A percentile compares a stretch with the other conserved stretches of the same genome.
Evolutionary conservation across 2,329 filamentous ascomycete genomes (phyloP).

Genomic region (Pseudogymnoascus sp.): DNA sequence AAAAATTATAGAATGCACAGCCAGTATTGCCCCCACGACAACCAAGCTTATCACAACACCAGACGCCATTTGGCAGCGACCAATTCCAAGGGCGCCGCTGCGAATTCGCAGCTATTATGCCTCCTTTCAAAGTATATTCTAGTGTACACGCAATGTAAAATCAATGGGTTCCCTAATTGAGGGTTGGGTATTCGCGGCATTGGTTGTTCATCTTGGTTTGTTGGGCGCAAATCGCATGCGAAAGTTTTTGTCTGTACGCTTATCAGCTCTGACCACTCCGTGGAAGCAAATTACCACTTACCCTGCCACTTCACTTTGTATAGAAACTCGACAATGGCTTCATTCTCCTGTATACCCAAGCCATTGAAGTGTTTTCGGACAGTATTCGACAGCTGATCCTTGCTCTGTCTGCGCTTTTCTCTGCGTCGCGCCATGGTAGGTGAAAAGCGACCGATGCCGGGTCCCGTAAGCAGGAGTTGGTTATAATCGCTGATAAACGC

Average conservation of each 20-base stretch:
- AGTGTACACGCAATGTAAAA: slow-evolving; percentile 3
- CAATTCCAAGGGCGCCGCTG: not conserved
- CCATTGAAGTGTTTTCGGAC: slow-evolving; percentile 80
- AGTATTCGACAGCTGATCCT: slow-evolving; percentile 61
- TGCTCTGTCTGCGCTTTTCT: slow-evolving; percentile 56
- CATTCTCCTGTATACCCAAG: slow-evolving; percentile 69
- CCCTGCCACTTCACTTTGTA: slow-evolving; percentile 30
- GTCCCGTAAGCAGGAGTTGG: slow-evolving; percentile 51
- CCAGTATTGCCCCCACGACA: not conserved
- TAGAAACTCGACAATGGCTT: slow-evolving; percentile 59
- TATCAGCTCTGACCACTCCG: not conserved
- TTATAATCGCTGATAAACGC: slow-evolving; percentile 59
- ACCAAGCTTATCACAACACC: not conserved
- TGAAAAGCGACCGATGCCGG: slow-evolving; percentile 61
- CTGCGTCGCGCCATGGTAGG: slow-evolving; percentile 66
- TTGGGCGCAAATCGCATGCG: slow-evolving; percentile 30
- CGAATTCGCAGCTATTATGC: not conserved
- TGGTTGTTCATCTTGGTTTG: slow-evolving; percentile 18
- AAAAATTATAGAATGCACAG: not conserved
- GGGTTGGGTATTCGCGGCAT: slow-evolving; percentile 1
- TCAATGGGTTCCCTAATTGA: not conserved
- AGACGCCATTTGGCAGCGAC: not conserved
- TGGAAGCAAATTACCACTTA: slow-evolving; percentile 12
- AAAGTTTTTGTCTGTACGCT: slow-evolving; percentile 29
- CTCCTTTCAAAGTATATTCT: not conserved